phyloP scores from a whole-genome alignment of 768 basidiomycete species.

The Suillus plorans region DNA sequence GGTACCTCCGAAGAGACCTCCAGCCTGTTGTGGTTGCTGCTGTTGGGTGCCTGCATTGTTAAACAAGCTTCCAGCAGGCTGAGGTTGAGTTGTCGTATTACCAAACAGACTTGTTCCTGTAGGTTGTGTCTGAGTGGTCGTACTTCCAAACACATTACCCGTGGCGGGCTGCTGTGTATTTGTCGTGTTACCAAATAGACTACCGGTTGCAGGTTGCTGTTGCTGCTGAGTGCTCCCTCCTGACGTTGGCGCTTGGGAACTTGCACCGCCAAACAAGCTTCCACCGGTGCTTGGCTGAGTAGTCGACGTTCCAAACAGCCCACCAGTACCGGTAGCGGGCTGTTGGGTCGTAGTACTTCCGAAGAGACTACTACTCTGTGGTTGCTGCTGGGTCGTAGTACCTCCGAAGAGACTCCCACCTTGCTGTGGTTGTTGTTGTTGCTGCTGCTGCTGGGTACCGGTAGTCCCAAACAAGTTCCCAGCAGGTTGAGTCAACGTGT shows the following conservation, averaged over 20 bases:
- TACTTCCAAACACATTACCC: slow-evolving; percentile 20
- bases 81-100: slow-evolving; percentile 4
- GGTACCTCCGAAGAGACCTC: slow-evolving; percentile 24
- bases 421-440: slow-evolving; percentile 4
- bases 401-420: slow-evolving; percentile 20
- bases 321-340: slow-evolving; percentile 16
- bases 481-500: slow-evolving; percentile 14
- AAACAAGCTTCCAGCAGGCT: slow-evolving; percentile 15
- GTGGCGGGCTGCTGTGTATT: slow-evolving; percentile 14
- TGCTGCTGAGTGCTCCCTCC: slow-evolving; percentile 13
- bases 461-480: slow-evolving; percentile 20
- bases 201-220: slow-evolving; percentile 10
- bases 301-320: slow-evolving; percentile 17
- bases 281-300: slow-evolving; percentile 9
- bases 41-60: slow-evolving; percentile 24
- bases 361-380: slow-evolving; percentile 25
- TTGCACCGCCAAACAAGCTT: slow-evolving; percentile 20
- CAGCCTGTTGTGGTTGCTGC: slow-evolving; percentile 20
- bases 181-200: slow-evolving; percentile 19
- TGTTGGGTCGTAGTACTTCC: slow-evolving; percentile 17
- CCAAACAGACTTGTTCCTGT: slow-evolving; percentile 18
- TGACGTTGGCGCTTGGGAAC: slow-evolving; percentile 15
- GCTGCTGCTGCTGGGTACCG: slow-evolving; percentile 14
- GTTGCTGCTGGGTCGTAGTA: slow-evolving; percentile 10
- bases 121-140: slow-evolving; percentile 8